A percentile compares a stretch with the other conserved stretches of the same genome.
phyloP scores from a whole-genome alignment of 768 basidiomycete genomes.

The Mycena metata region DNA sequence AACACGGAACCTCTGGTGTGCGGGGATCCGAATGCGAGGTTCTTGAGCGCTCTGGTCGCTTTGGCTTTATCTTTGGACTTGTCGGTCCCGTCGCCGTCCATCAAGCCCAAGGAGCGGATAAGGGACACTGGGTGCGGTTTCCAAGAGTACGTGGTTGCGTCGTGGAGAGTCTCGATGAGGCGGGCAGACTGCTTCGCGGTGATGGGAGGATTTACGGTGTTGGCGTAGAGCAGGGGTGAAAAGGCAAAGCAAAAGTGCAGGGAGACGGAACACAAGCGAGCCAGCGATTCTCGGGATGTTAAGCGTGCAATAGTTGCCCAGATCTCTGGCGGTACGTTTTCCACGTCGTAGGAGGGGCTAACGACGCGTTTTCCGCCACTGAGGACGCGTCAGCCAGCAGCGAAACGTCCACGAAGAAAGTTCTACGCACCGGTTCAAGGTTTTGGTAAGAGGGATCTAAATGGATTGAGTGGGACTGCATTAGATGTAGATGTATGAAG shows the following conservation, averaged over 20 bases:
- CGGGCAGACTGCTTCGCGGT: background rate
- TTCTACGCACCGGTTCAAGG: background rate
- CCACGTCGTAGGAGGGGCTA: background rate
- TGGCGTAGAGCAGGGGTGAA: constrained; percentile 13
- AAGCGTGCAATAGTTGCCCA: constrained; percentile 57
- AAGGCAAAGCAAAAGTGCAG: constrained; percentile 16
- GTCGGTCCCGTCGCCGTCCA: background rate
- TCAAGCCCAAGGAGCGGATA: background rate
- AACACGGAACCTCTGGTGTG: background rate
- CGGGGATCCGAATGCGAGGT: background rate
- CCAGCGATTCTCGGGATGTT: constrained; percentile 48
- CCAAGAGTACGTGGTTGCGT: background rate
- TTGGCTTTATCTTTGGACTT: background rate
- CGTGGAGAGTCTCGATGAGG: constrained; percentile 11
- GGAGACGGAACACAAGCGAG: constrained; percentile 22
- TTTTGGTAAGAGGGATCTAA: too few species aligned
- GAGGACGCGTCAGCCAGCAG: background rate
- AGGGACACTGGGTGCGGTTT: constrained; percentile 7
- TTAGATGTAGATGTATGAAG: too few species aligned
- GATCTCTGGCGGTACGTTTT: constrained; percentile 14
- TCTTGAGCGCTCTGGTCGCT: background rate
- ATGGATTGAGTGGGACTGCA: background rate
- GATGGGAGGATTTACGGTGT: constrained; percentile 9
- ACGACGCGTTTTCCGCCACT: too few species aligned
- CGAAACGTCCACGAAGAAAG: background rate